A percentile compares a stretch with the other conserved stretches of the same genome.
phyloP scores from a whole-genome alignment of 805 yeast genomes.

The Candida succiphila region DNA sequence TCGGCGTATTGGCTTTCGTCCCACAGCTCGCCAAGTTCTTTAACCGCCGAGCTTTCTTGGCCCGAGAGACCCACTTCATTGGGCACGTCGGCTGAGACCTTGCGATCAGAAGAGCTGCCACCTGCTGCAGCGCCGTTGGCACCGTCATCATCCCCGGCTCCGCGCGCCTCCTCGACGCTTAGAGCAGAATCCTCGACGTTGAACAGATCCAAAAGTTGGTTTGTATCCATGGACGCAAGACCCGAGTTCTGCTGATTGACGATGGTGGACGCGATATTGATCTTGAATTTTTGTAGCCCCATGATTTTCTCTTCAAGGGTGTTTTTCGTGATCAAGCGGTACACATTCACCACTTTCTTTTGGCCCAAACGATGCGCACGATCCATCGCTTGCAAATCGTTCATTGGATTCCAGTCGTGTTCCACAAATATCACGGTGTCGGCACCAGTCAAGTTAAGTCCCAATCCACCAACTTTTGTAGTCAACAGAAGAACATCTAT shows the following conservation, averaged over 20 bases:
- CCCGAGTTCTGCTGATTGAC: conserved; percentile 98
- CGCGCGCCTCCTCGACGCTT: conserved; percentile 8
- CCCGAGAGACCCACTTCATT: conserved; percentile 76
- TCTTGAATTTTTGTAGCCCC: conserved; percentile 96
- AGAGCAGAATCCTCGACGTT: conserved; percentile 48
- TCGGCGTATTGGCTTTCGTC: conserved; percentile 94
- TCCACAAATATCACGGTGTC: conserved; percentile 98
- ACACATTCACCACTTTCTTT: conserved; percentile 94
- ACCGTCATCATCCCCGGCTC: conserved; percentile 16
- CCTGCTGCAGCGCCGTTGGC: conserved; percentile 6
- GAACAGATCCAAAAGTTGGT: conserved; percentile 83
- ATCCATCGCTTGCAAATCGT: conserved; percentile 98
- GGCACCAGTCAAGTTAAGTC: conserved; percentile 94
- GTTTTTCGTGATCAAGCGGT: conserved; percentile 83
- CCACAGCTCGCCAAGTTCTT: conserved; percentile 91
- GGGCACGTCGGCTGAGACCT: conserved; percentile 18
- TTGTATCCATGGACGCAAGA: conserved; percentile 90
- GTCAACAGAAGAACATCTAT: conserved; percentile 87
- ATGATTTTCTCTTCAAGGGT: conserved; percentile 95
- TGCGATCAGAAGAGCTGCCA: conserved; percentile 10
- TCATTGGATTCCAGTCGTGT: conserved; percentile 99
- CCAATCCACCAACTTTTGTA: conserved; percentile 98
- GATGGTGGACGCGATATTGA: conserved; percentile 93
- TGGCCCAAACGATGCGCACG: conserved; percentile 97
- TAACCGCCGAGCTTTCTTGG: conserved; percentile 77